Base-by-base conservation (phyloP, 768 basidiomycete species). In the Pleurotus cornucopiae region DNA sequence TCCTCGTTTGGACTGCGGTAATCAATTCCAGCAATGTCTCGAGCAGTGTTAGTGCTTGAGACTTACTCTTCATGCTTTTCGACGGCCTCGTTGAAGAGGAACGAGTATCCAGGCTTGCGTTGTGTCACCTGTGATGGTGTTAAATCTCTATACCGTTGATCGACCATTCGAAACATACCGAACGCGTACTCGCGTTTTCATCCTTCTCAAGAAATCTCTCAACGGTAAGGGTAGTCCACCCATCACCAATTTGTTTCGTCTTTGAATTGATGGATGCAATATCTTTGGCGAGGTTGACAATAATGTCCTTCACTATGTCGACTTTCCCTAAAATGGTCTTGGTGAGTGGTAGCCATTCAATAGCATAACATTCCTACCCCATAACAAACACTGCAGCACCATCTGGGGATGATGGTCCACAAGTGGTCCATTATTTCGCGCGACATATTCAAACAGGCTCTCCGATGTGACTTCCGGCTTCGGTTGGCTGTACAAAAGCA, bases 371-470 rank as follows among this genome's bases (percentile, higher is more conserved):
- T 13, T 18, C 46, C 37, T 62, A 95, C 95, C 88, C 94, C 94
- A 96, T 6, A 97, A 72, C 54, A 98, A 74, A 66, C 93, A 96
- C 65, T 98, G 95, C 11, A 94, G 71, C 14, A 98, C 67, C 80
- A 96, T 88, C 64, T 95, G 92, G 3, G 96, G 95, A 71, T 98
- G 93, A 67, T 91, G 94, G 68, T 97, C 91, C 14, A 85, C 82
- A 37, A 98, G 71, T 3, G 96, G 94, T 0, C 92, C 93, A 66
- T 95, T 94, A 48, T 83, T 78, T 56, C 85, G 72, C 4, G 89
- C 91, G 37, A 94, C 91, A 63, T 89, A 78, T 63, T 92, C 89
- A 56, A 96, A 91, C 13, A 96, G 74, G 60, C 83, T 84, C 61
- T 79, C 78, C 0, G 59, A 18, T 3, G 46, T 41, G 18, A 16